Evolutionary conservation across 768 basidiomycete genomes (phyloP).

Genomic region (Jaapia argillacea): DNA sequence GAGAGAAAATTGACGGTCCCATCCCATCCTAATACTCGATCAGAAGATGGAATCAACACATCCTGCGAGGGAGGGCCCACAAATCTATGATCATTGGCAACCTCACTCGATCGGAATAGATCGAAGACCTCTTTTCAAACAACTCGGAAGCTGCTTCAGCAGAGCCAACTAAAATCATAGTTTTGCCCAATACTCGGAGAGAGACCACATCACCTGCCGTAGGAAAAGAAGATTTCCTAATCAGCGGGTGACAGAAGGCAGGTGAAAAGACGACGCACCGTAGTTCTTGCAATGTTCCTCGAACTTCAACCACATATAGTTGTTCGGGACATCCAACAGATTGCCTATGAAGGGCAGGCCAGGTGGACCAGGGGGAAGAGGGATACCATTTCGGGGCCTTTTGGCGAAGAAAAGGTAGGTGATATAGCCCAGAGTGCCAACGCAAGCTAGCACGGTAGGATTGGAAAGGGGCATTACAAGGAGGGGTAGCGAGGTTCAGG

Average conservation of each 20-base stretch:
- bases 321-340: slow-evolving; percentile 7
- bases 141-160: slow-evolving; percentile 50
- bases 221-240: neutral
- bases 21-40: slow-evolving; percentile 12
- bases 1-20: slow-evolving; percentile 14
- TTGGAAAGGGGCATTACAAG: no score
- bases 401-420: no score
- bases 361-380: neutral
- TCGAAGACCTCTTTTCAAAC: slow-evolving; percentile 57
- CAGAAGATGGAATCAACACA: no score
- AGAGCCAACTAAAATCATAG: slow-evolving; percentile 58
- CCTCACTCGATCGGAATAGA: slow-evolving; percentile 48
- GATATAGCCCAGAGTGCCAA: no score
- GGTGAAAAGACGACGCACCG: neutral
- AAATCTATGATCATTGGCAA: slow-evolving; percentile 9
- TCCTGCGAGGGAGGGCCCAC: no score
- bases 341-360: slow-evolving; percentile 5
- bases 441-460: no score
- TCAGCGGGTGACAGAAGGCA: neutral
- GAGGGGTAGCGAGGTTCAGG: no score
- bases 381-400: neutral
- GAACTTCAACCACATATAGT: slow-evolving; percentile 8
- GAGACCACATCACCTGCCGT: slow-evolving; percentile 50
- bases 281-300: slow-evolving; percentile 8
- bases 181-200: slow-evolving; percentile 54